phyloP scores from a whole-genome alignment of 352 stramenopile species.

The Sclerospora graminicola region DNA sequence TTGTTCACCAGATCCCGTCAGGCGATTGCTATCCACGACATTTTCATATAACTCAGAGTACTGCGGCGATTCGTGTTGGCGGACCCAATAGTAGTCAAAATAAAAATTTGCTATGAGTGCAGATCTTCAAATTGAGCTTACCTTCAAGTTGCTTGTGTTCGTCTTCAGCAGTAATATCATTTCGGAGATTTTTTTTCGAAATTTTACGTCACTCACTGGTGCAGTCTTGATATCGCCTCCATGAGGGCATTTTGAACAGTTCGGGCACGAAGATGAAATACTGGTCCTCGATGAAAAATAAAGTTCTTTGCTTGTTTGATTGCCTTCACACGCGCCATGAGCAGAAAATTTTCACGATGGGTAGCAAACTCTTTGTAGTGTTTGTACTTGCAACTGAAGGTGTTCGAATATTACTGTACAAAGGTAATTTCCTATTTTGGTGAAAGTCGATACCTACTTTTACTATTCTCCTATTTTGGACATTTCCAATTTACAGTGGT shows the following conservation, averaged over 20 bases:
- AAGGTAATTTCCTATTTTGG: too few relatives aligned
- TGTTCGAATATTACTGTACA: too few relatives aligned
- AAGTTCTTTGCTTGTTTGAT: constrained; percentile 37
- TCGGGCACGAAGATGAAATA: too few relatives aligned
- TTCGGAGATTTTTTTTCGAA: constrained; percentile 22
- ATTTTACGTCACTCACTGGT: constrained; percentile 38
- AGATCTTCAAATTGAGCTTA: constrained; percentile 26
- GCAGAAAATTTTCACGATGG: constrained; percentile 29
- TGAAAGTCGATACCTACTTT: too few relatives aligned
- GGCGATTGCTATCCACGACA: constrained; percentile 22
- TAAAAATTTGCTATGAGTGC: constrained; percentile 43
- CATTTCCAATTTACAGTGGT: too few relatives aligned
- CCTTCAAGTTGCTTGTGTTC: constrained; percentile 32
- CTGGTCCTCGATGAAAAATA: constrained; percentile 21
- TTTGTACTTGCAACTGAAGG: constrained; percentile 44
- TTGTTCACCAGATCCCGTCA: constrained; percentile 15
- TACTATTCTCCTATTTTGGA: too few relatives aligned
- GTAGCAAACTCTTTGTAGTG: constrained; percentile 50
- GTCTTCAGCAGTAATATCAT: constrained; percentile 25
- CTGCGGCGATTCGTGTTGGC: constrained; percentile 41
- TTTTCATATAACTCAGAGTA: constrained; percentile 38
- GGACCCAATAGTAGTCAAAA: constrained; percentile 39
- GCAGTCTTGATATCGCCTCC: too few relatives aligned
- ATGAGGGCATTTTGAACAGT: too few relatives aligned
- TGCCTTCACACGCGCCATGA: constrained; percentile 31